phyloP scores from a whole-genome alignment of 257 asterid genomes.

The Ligustrum vulgare region DNA sequence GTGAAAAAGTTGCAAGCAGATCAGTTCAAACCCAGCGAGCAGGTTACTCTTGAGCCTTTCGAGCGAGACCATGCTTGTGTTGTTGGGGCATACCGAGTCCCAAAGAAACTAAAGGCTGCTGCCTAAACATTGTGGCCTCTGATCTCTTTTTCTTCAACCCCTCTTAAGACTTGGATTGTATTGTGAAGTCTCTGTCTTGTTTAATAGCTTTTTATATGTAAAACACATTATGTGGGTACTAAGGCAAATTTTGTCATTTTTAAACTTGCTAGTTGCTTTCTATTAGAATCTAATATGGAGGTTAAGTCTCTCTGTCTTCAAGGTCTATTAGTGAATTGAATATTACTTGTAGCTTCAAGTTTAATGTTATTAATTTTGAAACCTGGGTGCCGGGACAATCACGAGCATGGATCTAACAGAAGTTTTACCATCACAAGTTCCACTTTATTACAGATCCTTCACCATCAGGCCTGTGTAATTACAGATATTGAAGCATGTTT shows the following conservation, averaged over 20 bases:
- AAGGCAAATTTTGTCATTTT: not conserved
- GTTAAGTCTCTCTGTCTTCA: not conserved
- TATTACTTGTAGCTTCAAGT: too few relatives aligned
- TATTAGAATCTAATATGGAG: too few relatives aligned
- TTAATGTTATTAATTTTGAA: too few relatives aligned
- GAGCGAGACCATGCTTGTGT: conserved; percentile 96
- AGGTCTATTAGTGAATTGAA: not conserved
- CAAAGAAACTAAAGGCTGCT: conserved; percentile 62
- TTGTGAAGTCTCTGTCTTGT: not conserved
- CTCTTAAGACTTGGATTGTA: not conserved
- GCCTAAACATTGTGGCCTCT: conserved; percentile 24
- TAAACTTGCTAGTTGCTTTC: not conserved
- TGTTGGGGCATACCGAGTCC: conserved; percentile 74
- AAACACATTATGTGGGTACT: not conserved
- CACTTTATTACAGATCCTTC: too few relatives aligned
- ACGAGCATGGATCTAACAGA: too few relatives aligned
- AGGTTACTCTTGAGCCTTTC: conserved; percentile 89
- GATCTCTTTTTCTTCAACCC: not conserved
- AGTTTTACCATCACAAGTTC: too few relatives aligned
- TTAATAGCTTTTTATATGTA: not conserved
- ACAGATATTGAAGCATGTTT: too few relatives aligned
- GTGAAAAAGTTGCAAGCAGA: conserved; percentile 82
- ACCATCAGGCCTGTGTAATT: too few relatives aligned
- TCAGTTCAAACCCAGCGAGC: conserved; percentile 80
- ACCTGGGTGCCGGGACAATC: too few relatives aligned